Conservation (phyloP, 371 early-diverging fungal genomes). For the Syncephalastrum monosporum region DNA sequence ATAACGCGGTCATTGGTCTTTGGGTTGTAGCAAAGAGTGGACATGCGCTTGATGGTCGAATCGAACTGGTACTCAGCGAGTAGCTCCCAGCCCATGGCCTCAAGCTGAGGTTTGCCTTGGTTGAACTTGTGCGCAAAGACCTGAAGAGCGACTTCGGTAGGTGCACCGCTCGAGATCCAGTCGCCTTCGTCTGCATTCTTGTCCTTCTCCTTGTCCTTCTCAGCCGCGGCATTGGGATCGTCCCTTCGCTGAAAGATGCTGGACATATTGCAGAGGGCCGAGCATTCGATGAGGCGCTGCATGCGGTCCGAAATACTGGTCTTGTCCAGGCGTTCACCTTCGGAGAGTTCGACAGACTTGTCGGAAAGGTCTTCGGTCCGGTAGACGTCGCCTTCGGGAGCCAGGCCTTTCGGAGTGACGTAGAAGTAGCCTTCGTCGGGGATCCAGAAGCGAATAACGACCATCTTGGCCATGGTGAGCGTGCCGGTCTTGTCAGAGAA, state of each 20-base stretch:
- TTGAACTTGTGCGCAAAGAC: slow-evolving; percentile 69
- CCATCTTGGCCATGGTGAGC: slow-evolving; percentile 36
- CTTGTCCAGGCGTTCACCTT: slow-evolving; percentile 18
- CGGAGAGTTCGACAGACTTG: not conserved
- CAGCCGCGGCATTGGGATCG: slow-evolving; percentile 8
- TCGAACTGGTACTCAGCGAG: slow-evolving; percentile 72
- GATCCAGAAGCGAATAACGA: slow-evolving; percentile 60
- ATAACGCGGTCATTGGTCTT: slow-evolving; percentile 42
- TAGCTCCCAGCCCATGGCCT: slow-evolving; percentile 51
- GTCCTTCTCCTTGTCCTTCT: slow-evolving; percentile 38
- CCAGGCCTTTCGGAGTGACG: slow-evolving; percentile 59
- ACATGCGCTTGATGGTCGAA: slow-evolving; percentile 84
- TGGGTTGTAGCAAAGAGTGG: slow-evolving; percentile 25
- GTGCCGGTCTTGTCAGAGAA: slow-evolving; percentile 88
- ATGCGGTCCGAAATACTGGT: not conserved
- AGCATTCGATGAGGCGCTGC: slow-evolving; percentile 30
- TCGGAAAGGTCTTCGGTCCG: slow-evolving; percentile 13
- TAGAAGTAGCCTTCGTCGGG: slow-evolving; percentile 58
- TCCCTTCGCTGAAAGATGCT: slow-evolving; percentile 36
- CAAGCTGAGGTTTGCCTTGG: slow-evolving; percentile 55
- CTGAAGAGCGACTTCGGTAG: slow-evolving; percentile 57
- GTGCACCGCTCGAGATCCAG: slow-evolving; percentile 32
- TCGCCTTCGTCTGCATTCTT: slow-evolving; percentile 24
- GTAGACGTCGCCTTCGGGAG: slow-evolving; percentile 61
- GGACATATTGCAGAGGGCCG: slow-evolving; percentile 60